Percentiles rank a stretch among this genome's conserved stretches.
These are phyloP conservation scores for Magnolia kwangsiensis DNA, from an alignment of 164 flowering plant species.

Conservation along the genomic window DNA sequence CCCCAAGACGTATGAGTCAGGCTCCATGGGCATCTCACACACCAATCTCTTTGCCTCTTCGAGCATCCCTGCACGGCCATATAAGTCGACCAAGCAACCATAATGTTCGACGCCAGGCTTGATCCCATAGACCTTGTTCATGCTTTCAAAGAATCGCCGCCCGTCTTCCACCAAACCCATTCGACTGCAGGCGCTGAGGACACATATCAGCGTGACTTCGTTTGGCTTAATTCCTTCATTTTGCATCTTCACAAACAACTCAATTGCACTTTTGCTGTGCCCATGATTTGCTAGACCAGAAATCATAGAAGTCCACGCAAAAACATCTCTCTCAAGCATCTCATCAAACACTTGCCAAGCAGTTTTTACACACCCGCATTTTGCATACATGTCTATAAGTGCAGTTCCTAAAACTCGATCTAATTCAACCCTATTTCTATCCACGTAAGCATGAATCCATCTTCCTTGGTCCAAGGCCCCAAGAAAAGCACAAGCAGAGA, in stretches of 20 bases:
- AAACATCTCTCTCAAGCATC: constrained; percentile 43
- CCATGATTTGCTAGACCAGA: constrained; percentile 54
- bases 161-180: constrained; percentile 53
- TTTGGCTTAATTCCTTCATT: constrained; percentile 44
- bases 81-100: constrained; percentile 60
- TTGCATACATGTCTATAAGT: constrained; percentile 58
- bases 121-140: constrained; percentile 38
- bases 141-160: constrained; percentile 36
- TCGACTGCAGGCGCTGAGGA: constrained; percentile 53
- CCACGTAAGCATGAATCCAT: constrained; percentile 57
- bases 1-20: constrained; percentile 47
- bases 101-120: constrained; percentile 49
- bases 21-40: constrained; percentile 47
- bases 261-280: constrained; percentile 28
- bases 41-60: constrained; percentile 38
- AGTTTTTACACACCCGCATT: constrained; percentile 49
- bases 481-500: constrained; percentile 46
- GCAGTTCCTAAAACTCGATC: constrained; percentile 51
- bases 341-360: constrained; percentile 35
- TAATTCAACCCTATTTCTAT: constrained; percentile 33
- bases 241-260: constrained; percentile 43
- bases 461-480: constrained; percentile 57
- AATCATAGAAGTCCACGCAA: constrained; percentile 56
- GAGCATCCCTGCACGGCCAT: constrained; percentile 26
- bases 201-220: constrained; percentile 45